Percentiles rank a stretch among this genome's conserved stretches.
Conservation (phyloP, 305 asterid species). For the Solanum hybrid region DNA sequence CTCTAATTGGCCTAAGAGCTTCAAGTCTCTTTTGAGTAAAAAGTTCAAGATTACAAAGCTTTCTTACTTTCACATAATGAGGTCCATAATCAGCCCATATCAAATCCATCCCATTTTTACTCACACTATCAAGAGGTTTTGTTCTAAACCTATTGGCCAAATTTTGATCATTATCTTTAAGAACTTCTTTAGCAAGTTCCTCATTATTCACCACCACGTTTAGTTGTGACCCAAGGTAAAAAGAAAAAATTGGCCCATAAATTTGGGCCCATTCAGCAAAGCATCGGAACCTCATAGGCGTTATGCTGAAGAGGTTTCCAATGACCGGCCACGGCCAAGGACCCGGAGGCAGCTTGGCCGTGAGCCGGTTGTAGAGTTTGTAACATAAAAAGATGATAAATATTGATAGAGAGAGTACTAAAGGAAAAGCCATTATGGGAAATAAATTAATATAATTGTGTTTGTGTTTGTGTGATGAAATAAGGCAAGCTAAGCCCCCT, state of each 20-base stretch:
- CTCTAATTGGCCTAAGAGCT: constrained; percentile 41
- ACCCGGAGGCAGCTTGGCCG: constrained; percentile 47
- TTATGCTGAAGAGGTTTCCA: constrained; percentile 42
- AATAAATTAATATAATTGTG: background rate
- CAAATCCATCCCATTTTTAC: constrained; percentile 50
- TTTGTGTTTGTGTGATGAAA: background rate
- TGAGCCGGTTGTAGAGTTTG: constrained; percentile 29
- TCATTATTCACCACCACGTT: constrained; percentile 39
- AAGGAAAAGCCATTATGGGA: constrained; percentile 23
- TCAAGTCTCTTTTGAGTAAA: constrained; percentile 46
- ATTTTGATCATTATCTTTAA: constrained; percentile 47
- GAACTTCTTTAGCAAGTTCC: constrained; percentile 42
- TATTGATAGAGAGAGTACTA: constrained; percentile 3
- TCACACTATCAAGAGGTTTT: constrained; percentile 28
- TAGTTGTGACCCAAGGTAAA: constrained; percentile 42
- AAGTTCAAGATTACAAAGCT: constrained; percentile 51
- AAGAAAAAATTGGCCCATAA: constrained; percentile 54
- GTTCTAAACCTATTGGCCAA: constrained; percentile 53
- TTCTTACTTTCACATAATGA: constrained; percentile 49
- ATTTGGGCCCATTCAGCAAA: constrained; percentile 50
- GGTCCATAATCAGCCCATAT: constrained; percentile 69
- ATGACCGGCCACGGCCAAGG: constrained; percentile 48
- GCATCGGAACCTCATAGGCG: constrained; percentile 44
- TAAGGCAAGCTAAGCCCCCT: background rate
- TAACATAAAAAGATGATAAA: constrained; percentile 20